Evolutionary conservation across 1,139 yeast species (phyloP).

Genomic region (Magnusiomyces tetraspermus): DNA sequence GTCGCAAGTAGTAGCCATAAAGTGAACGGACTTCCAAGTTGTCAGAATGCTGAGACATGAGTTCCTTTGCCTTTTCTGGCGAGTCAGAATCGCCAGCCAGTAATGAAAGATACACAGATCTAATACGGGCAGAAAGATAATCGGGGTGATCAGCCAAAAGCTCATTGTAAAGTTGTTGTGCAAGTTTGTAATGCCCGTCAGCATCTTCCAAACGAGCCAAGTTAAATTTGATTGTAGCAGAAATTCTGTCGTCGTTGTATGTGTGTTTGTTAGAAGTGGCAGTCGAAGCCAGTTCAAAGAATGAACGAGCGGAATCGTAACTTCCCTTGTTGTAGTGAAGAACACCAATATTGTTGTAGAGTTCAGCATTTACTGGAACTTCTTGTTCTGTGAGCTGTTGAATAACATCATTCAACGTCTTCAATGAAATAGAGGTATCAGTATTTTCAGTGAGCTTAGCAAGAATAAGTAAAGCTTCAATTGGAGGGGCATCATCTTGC

Average conservation of each 20-base stretch:
- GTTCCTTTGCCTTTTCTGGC: constrained; percentile 43
- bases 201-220: constrained; percentile 36
- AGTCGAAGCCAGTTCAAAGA: constrained; percentile 52
- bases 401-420: constrained; percentile 53
- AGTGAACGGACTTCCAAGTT: constrained; percentile 81
- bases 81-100: constrained; percentile 37
- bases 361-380: constrained; percentile 50
- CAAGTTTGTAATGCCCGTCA: constrained; percentile 36
- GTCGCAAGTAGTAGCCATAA: constrained; percentile 79
- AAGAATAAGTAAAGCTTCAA: constrained; percentile 60
- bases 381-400: constrained; percentile 34
- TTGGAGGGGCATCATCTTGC: constrained; percentile 52
- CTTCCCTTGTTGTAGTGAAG: constrained; percentile 63
- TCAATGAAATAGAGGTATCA: constrained; percentile 43
- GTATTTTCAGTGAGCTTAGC: constrained; percentile 57
- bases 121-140: constrained; percentile 67
- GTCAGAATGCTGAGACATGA: constrained; percentile 47
- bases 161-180: constrained; percentile 45
- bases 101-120: constrained; percentile 50
- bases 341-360: constrained; percentile 80
- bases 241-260: constrained; percentile 16
- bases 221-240: constrained; percentile 32
- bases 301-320: constrained; percentile 40
- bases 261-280: constrained; percentile 22
- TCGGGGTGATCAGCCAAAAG: constrained; percentile 54